Evolutionary conservation across 164 flowering plant species (phyloP).

Genomic region (Chloranthus sessilifolius): DNA sequence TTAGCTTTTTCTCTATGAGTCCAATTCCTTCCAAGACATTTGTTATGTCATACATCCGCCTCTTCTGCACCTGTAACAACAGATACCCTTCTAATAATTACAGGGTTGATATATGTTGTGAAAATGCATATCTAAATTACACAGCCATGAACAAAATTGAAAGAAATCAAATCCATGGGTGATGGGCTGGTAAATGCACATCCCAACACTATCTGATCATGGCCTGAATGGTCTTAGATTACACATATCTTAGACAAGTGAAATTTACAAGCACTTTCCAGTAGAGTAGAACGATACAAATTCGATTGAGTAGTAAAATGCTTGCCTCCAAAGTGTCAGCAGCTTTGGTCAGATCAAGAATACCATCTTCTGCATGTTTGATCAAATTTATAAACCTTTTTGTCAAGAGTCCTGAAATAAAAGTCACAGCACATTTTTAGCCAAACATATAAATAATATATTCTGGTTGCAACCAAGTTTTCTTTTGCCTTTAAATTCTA

Average conservation of each 20-base stretch:
- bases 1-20: conserved; percentile 90
- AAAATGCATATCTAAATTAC: too few relatives aligned
- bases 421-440: neutral
- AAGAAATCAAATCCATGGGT: too few relatives aligned
- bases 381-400: conserved; percentile 77
- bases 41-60: conserved; percentile 95
- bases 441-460: too few relatives aligned
- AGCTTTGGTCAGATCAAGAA: conserved; percentile 81
- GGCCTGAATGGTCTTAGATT: too few relatives aligned
- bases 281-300: neutral
- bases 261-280: too few relatives aligned
- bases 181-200: too few relatives aligned
- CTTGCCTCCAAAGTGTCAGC: conserved; percentile 74
- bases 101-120: neutral
- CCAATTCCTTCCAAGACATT: conserved; percentile 98
- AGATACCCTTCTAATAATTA: conserved; percentile 7
- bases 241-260: too few relatives aligned
- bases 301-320: neutral
- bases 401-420: conserved; percentile 75
- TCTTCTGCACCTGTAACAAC: conserved; percentile 74
- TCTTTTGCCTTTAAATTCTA: too few relatives aligned
- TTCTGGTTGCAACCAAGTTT: too few relatives aligned
- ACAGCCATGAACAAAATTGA: too few relatives aligned
- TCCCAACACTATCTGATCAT: too few relatives aligned
- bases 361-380: conserved; percentile 78